Percentiles rank a stretch among this genome's conserved stretches.
Conservation (phyloP, 2,329 filamentous ascomycete genomes). For the Sclerotinia subarctica region DNA sequence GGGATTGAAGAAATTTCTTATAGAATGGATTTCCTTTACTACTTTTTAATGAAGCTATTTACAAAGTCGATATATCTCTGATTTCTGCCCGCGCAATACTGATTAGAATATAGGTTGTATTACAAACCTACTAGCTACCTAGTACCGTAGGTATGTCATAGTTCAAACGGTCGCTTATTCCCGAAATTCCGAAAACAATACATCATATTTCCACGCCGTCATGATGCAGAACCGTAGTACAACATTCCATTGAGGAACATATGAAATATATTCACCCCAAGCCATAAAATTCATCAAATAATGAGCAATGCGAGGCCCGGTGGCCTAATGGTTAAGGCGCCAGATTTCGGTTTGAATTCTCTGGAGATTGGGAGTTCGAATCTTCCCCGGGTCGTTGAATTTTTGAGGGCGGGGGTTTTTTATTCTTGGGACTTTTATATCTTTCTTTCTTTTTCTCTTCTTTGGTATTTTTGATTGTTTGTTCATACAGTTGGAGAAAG, state of each 20-base stretch:
- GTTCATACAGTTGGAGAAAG: background rate
- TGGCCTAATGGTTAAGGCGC: slow-evolving; percentile 32
- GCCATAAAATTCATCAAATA: background rate
- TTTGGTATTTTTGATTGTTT: background rate
- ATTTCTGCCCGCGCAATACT: background rate
- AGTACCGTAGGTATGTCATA: background rate
- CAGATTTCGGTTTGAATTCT: slow-evolving; percentile 29
- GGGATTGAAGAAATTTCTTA: background rate
- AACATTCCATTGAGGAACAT: background rate
- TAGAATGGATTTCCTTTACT: background rate
- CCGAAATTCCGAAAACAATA: background rate
- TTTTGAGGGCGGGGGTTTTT: background rate
- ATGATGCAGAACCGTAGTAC: background rate
- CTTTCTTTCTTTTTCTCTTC: too few species aligned
- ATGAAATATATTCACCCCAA: background rate
- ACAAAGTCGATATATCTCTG: background rate
- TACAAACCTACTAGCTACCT: background rate
- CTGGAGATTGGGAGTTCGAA: slow-evolving; percentile 32
- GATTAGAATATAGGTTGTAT: background rate
- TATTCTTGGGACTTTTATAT: too few species aligned
- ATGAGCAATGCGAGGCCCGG: slow-evolving; percentile 12
- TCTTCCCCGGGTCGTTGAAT: slow-evolving; percentile 30
- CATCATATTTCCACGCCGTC: too few species aligned
- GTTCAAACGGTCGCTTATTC: background rate
- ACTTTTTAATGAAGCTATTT: background rate